phyloP scores from a whole-genome alignment of 352 stramenopile species.

The Globisporangium cystogenes region DNA sequence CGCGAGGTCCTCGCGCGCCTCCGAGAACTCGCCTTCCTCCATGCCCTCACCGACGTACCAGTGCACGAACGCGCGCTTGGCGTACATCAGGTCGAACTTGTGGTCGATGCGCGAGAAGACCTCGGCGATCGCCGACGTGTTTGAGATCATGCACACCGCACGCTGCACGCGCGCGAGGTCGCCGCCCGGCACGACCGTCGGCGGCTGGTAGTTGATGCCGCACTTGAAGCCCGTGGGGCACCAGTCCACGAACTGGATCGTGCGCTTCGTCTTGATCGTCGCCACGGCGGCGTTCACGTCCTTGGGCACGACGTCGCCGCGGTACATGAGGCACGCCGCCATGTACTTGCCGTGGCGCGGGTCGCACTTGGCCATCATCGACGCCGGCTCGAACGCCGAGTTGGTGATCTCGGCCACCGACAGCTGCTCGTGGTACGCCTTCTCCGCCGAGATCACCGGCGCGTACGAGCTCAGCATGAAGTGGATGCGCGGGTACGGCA shows the following conservation, averaged over 20 bases:
- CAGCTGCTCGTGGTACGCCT: slow-evolving; percentile 97
- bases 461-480: slow-evolving; percentile 99
- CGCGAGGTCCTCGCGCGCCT: slow-evolving; percentile 97
- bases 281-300: slow-evolving; percentile 96
- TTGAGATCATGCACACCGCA: slow-evolving; percentile 99
- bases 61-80: slow-evolving; percentile 99
- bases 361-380: slow-evolving; percentile 99
- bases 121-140: slow-evolving; percentile 98
- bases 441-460: slow-evolving; percentile 97
- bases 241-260: slow-evolving; percentile 99
- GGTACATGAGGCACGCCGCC: slow-evolving; percentile 98
- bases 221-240: slow-evolving; percentile 99
- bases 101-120: slow-evolving; percentile 98
- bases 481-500: slow-evolving; percentile 98
- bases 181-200: slow-evolving; percentile 94
- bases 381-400: slow-evolving; percentile 95
- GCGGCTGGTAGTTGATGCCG: slow-evolving; percentile 98
- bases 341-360: slow-evolving; percentile 99
- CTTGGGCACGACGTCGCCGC: slow-evolving; percentile 93
- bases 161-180: slow-evolving; percentile 97
- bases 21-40: slow-evolving; percentile 99
- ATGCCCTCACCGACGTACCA: slow-evolving; percentile 99
- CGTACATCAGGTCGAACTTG: slow-evolving; percentile 99
- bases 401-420: slow-evolving; percentile 99
- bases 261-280: slow-evolving; percentile 99